These are phyloP conservation scores for Rhizomucor miehei DNA, from an alignment of 371 early-diverging fungal species.

Conservation along the genomic window DNA sequence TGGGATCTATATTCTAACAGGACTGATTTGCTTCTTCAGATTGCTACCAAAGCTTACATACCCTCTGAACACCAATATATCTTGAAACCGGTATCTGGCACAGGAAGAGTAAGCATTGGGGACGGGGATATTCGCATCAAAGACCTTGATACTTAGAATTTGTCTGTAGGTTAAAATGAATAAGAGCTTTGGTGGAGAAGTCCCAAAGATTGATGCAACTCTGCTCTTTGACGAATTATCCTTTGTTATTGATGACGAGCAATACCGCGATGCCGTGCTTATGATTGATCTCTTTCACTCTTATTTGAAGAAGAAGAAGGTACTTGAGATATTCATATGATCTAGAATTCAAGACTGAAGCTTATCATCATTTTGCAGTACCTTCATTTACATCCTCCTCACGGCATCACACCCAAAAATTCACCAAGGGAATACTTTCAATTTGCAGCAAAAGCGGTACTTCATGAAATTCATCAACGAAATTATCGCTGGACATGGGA, in stretches of 20 bases:
- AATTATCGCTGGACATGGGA: conserved; percentile 87
- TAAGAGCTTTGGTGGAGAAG: conserved; percentile 62
- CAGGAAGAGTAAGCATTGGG: conserved; percentile 64
- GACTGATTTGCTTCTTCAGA: conserved; percentile 30
- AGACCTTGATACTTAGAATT: conserved; percentile 2
- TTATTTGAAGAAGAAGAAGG: conserved; percentile 52
- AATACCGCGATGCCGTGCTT: conserved; percentile 79
- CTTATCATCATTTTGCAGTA: conserved; percentile 48
- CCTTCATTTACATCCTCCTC: conserved; percentile 80
- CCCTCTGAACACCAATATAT: conserved; percentile 75
- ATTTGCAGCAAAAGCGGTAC: conserved; percentile 78
- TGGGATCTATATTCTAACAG: too few species aligned
- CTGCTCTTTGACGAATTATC: conserved; percentile 90
- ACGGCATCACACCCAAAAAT: conserved; percentile 68
- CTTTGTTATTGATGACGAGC: conserved; percentile 87
- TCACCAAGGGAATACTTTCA: conserved; percentile 84
- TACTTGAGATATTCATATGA: not conserved
- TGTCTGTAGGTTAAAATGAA: conserved; percentile 48
- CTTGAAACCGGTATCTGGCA: conserved; percentile 92
- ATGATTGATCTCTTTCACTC: conserved; percentile 84
- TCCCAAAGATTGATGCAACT: conserved; percentile 65
- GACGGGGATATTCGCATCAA: not conserved
- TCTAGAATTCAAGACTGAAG: not conserved
- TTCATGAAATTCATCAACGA: conserved; percentile 86
- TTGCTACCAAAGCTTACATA: conserved; percentile 57